Percentiles rank a stretch among this genome's conserved stretches.
These are phyloP conservation scores for Prunus mongolica DNA, from an alignment of 306 rosid species.

Conservation along the genomic window DNA sequence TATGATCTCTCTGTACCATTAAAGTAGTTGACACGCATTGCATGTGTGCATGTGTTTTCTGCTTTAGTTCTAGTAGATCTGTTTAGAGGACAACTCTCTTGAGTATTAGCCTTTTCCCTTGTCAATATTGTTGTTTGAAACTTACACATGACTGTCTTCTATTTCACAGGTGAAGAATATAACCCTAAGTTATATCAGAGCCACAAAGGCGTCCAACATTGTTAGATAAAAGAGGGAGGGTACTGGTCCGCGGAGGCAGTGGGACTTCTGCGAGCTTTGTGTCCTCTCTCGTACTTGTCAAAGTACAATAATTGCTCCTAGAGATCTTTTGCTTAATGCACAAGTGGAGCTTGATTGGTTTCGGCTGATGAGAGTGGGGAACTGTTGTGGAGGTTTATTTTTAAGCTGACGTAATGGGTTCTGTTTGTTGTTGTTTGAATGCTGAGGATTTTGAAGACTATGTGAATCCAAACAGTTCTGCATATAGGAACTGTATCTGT, in stretches of 20 bases:
- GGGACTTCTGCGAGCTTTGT: conserved; percentile 75
- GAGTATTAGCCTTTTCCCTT: conserved; percentile 1
- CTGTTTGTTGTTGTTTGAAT: conserved; percentile 87
- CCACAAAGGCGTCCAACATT: conserved; percentile 18
- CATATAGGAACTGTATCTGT: conserved; percentile 72
- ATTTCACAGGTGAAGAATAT: conserved; percentile 46
- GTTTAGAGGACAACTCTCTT: conserved; percentile 11
- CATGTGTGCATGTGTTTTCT: not conserved
- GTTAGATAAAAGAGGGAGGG: conserved; percentile 54
- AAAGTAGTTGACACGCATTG: not conserved
- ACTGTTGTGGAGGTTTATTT: conserved; percentile 23
- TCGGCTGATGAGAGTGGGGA: conserved; percentile 32
- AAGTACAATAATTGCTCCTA: conserved; percentile 21
- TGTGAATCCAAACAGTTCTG: conserved; percentile 74
- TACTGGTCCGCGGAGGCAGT: conserved; percentile 60
- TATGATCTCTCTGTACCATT: not conserved
- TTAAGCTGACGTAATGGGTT: conserved; percentile 73
- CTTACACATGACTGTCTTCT: conserved; percentile 19
- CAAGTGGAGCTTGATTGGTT: conserved; percentile 22
- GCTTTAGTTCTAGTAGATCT: conserved; percentile 10
- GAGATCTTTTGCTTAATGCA: conserved; percentile 23
- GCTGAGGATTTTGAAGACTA: conserved; percentile 69
- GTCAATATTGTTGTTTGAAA: conserved; percentile 8
- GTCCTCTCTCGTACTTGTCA: conserved; percentile 54
- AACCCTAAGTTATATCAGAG: not conserved